Conservation (phyloP, 106 monocot genomes). For the Agapanthus africanus region DNA sequence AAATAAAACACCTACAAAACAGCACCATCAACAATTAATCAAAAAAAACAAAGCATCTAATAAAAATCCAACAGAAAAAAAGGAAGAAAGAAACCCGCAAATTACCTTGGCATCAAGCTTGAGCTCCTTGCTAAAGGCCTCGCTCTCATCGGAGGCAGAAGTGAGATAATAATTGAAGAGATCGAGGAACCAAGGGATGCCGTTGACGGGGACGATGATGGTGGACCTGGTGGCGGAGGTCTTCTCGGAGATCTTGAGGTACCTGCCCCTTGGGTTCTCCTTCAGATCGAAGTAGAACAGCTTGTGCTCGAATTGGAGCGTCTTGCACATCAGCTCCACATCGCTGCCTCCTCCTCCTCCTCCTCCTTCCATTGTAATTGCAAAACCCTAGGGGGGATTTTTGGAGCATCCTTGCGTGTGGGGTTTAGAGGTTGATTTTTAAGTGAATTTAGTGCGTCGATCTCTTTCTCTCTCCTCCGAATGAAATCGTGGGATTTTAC, state of each 20-base stretch:
- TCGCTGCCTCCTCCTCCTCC: conserved; percentile 33
- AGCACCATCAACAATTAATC: not conserved
- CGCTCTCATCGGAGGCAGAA: conserved; percentile 38
- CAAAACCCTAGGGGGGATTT: conserved; percentile 3
- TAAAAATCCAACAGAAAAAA: conserved; percentile 8
- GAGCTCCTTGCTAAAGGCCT: conserved; percentile 71
- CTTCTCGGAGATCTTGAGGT: conserved; percentile 96
- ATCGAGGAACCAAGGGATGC: conserved; percentile 74
- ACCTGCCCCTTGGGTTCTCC: conserved; percentile 76
- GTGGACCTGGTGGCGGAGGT: conserved; percentile 82
- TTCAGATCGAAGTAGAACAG: conserved; percentile 94
- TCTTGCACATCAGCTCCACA: conserved; percentile 70
- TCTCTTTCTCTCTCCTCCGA: conserved; percentile 8
- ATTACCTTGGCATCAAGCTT: conserved; percentile 83
- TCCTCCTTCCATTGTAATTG: conserved; percentile 18
- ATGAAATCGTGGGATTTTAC: not conserved
- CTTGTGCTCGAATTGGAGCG: conserved; percentile 92
- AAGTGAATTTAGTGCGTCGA: not conserved
- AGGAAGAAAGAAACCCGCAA: conserved; percentile 1
- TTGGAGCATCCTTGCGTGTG: not conserved
- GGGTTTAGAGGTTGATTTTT: not conserved
- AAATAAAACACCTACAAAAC: conserved; percentile 73
- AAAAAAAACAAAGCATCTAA: conserved; percentile 8
- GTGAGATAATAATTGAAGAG: conserved; percentile 57
- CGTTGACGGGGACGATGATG: conserved; percentile 70